Base-by-base conservation (phyloP, 345 rosid genomes). In the Durio zibethinus region DNA sequence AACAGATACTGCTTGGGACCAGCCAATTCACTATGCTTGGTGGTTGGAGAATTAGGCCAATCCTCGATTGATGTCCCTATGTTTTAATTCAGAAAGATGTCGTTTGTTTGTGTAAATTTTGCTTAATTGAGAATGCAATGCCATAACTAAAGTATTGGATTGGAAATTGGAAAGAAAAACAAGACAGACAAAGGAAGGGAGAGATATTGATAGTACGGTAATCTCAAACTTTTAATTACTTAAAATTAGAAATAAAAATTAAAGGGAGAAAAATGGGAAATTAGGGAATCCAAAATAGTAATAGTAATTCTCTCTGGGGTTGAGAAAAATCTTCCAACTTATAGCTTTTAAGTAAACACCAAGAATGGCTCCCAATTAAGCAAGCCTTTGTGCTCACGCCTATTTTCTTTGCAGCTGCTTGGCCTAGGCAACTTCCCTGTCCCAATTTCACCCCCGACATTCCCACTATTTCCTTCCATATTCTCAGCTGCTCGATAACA, bases 401-500 rank as follows among this genome's bases (percentile, higher is more conserved):
- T 87, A 50, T 84, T 83, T 76, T 87, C 91, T 60, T 78, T 86
- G 88, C 95, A 89, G 62, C 91, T 87, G 52, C 84, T 81, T 45
- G 78, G 81, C 70, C 80, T 83, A 18, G 50, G 74, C 42, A 79
- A 71, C 31, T 83, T 82, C 40, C 74, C 77, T 67, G 77, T 83
- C 72, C 88, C 90, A 72, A 25, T 78, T 82, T 83, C 74, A 23
- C 66, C 90, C 85, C 78, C 76, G 45, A 77, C 27, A 16, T 57
- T 73, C 64, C 78, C 83, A 54, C 31, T 71, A 47, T 70, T 54
- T 25, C 67, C 86, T 53, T 66, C 63, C 45, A 53, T 68, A 42
- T 73, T 82, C 83, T 81, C 73, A 45, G 5, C 82, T 0, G 16
- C 82, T 3, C 74, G 57, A n/a, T 31, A 56, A 16, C 38, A 86